Percentiles rank a stretch among this genome's conserved stretches.
Evolutionary conservation across 345 rosid genomes (phyloP).

Genomic region (Syzygium jambos): DNA sequence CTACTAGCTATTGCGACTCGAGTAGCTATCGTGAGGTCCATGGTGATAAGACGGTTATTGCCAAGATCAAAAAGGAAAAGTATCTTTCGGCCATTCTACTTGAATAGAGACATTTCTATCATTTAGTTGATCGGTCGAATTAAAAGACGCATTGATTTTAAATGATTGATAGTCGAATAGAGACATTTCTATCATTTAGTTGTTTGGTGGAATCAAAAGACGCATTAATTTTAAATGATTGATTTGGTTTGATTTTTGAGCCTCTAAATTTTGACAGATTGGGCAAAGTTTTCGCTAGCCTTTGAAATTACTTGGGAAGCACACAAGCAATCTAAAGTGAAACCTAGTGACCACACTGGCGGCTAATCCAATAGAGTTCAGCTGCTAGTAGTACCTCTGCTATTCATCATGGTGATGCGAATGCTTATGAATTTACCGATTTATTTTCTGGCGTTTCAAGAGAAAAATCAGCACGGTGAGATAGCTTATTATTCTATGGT

Average conservation of each 20-base stretch:
- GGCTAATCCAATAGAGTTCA: neutral
- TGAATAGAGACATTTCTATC: neutral
- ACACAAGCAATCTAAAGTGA: neutral
- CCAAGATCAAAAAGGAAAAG: neutral
- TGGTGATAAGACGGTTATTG: neutral
- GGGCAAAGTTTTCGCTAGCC: neutral
- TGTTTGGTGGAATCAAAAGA: fast-evolving
- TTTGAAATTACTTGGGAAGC: neutral
- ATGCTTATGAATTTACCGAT: neutral
- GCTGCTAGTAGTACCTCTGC: neutral
- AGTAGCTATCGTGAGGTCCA: neutral
- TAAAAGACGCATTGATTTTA: fast-evolving
- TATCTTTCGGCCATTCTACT: neutral
- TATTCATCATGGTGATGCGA: neutral
- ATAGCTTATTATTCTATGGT: neutral
- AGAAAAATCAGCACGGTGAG: neutral
- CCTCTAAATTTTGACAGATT: neutral
- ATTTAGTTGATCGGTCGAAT: neutral
- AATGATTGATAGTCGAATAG: neutral
- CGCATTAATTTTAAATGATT: neutral
- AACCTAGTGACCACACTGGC: neutral
- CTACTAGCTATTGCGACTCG: neutral
- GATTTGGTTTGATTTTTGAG: neutral
- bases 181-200: neutral
- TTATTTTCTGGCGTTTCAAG: neutral